phyloP scores from a whole-genome alignment of 2,329 filamentous ascomycete species.

The Coniochaeta pulveracea region DNA sequence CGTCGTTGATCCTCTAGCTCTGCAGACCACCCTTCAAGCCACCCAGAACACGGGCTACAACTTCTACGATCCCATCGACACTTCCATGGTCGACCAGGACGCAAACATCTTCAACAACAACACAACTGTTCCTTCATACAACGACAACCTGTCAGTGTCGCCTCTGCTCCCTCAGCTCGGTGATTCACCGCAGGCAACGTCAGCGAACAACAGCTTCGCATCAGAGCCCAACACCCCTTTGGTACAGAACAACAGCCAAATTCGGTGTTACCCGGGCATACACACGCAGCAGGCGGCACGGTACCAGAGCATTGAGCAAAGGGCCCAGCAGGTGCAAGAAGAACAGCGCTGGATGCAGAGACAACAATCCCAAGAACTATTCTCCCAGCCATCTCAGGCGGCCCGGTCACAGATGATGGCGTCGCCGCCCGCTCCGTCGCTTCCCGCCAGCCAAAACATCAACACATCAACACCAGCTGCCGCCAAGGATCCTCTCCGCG shows the following conservation, averaged over 20 bases:
- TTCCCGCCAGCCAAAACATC: conserved; percentile 26
- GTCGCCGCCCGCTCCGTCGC: no score
- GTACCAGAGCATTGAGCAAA: conserved; percentile 8
- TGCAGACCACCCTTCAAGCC: conserved; percentile 70
- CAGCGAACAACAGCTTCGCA: conserved; percentile 1
- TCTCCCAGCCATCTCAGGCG: conserved; percentile 6
- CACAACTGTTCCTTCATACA: conserved; percentile 2
- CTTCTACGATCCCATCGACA: conserved; percentile 1
- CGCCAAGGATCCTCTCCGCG: conserved; percentile 60
- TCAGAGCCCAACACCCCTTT: no score
- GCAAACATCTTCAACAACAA: background rate
- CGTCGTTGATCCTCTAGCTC: conserved; percentile 57
- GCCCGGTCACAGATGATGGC: background rate
- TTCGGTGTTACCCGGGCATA: conserved; percentile 65
- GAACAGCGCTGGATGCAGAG: conserved; percentile 51
- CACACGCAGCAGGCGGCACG: conserved; percentile 68
- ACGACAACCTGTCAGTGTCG: background rate
- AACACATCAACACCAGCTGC: conserved; percentile 36
- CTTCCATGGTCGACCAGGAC: conserved; percentile 1
- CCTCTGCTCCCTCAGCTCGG: background rate
- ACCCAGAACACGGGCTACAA: no score
- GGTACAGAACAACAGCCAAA: conserved; percentile 52
- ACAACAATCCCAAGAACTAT: conserved; percentile 28
- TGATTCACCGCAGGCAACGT: background rate
- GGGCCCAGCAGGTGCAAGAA: conserved; percentile 57